phyloP scores from a whole-genome alignment of 2,329 filamentous ascomycete species.

The Orbilia ellipsospora region DNA sequence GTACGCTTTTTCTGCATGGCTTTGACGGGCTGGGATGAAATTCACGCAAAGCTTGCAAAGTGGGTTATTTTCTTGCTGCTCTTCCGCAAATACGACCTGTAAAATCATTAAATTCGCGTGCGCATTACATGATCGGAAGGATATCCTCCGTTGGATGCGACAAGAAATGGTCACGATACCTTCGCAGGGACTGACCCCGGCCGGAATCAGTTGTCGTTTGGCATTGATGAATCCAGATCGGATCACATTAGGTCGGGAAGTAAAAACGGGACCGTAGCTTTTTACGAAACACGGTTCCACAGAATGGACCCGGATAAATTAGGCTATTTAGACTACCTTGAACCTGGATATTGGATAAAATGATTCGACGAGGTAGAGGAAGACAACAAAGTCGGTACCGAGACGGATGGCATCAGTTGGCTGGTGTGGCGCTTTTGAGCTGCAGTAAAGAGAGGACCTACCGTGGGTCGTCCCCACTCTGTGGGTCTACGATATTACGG shows the following conservation, averaged over 20 bases:
- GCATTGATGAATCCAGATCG: not conserved
- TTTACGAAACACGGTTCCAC: constrained; percentile 34
- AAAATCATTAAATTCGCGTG: not conserved
- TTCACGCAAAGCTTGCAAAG: constrained; percentile 38
- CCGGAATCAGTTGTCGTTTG: not conserved
- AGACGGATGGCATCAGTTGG: not conserved
- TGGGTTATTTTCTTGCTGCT: not conserved
- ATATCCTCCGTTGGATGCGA: constrained; percentile 20
- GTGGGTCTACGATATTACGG: no score
- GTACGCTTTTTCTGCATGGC: constrained; percentile 27
- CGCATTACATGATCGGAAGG: constrained; percentile 23
- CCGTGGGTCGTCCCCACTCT: no score
- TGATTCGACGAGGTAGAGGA: constrained; percentile 26
- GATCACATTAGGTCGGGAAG: constrained; percentile 9
- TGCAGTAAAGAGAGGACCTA: no score
- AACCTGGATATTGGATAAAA: constrained; percentile 44
- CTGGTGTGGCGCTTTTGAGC: constrained; percentile 8
- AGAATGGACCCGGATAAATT: constrained; percentile 36
- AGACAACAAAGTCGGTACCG: constrained; percentile 17
- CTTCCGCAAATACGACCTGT: not conserved
- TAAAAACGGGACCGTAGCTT: constrained; percentile 29
- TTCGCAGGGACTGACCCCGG: not conserved
- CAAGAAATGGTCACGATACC: constrained; percentile 7
- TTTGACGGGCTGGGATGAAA: constrained; percentile 12
- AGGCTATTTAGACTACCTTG: constrained; percentile 29